Evolutionary conservation across 345 rosid species (phyloP), one percentile per base, ranked within the genome.

Genomic region (Moringa oleifera): DNA sequence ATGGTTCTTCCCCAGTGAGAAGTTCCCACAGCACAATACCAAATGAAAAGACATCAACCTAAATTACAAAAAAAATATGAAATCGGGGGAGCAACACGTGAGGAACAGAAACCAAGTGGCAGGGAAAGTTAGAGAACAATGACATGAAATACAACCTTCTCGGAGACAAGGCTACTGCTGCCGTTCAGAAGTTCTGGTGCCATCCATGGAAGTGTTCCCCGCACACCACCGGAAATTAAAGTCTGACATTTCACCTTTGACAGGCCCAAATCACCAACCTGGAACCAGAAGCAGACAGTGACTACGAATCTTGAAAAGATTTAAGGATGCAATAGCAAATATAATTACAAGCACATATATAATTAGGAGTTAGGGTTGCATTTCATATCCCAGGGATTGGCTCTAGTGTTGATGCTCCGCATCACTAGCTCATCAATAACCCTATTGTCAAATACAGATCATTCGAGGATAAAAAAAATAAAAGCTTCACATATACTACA

Each of bases 11-110:
- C 22, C 88, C 86, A 17, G 91, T 85, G 4, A 85, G 69, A 64
- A 85, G 83, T 70, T 83, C 88, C 91, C 88, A 85, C 77, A 85
- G 25, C 68, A 83, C 88, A 18, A 85, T 81, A 58, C 91, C 86
- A 31, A 73, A 83, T 31, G 91, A 85, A 73, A 85, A 85, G 60
- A 85, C 88, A 59, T 85, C 91, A 16, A 85, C 88, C 87, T 85
- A 33, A 33, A 33, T 33, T n/a, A n/a, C n/a, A n/a, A n/a, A n/a
- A n/a, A n/a, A 33, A 33, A 33, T 11, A 33, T 11, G 57, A 17
- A 67, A 58, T 33, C 6, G 37, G 11, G 5, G 5, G 5, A 33
- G 11, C 5, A 11, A 33, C 11, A 11, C 37, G 11, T 33, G 37
- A 33, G 37, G 37, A n/a, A 33, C 37, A 33, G 37, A 11, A 33